Base-by-base conservation (phyloP, 208 protist species). In the Acanthamoeba sp. region DNA sequence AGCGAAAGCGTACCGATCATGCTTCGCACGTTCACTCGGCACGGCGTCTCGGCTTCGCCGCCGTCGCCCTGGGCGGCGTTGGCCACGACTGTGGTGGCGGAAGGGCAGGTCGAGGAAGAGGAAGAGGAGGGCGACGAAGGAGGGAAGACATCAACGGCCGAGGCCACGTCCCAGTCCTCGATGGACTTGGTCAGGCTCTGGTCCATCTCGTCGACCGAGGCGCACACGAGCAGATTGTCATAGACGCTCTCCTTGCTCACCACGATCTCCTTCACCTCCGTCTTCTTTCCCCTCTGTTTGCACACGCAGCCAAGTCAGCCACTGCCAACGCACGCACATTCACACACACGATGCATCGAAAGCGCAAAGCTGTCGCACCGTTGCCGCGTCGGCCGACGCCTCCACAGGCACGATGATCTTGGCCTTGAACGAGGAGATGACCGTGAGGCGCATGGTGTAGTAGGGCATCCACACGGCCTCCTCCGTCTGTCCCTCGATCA, bases 371-470 rank as follows among this genome's bases (percentile, higher is more conserved):
- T 1, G 52, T 22, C 52, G 52, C 18, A 57, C 52, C 52, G 10
- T 16, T 20, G 52, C 7, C 22, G 52, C 18, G 18, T 57, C 52
- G 52, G 52, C 16, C 52, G 52, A 22, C 52, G 52, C 52, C 52
- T 57, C 66, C 24, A 76, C 66, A 34, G 66, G 66, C 29, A 85
- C 76, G 38, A 57, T n/a, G 76, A 91, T 38, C 52, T 73, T 66
- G 45, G 85, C 85, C 34, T 91, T 91, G 85, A 91, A 91, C 18
- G 85, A 76, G 5, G 85, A 76, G 45, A 73, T 73, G 62, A 91
- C 85, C 12, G 85, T 91, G 24, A 91, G 85, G 1, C 55, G 45
- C 52, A 91, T 91, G 55, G 52, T 42, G 85, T 91, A 91, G 85
- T 91, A 91, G 27, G 85, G 85, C 45, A 91, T 48, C 85, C 85